Base-by-base conservation (phyloP, 2,329 filamentous ascomycete genomes). In the Sporothrix phasma region DNA sequence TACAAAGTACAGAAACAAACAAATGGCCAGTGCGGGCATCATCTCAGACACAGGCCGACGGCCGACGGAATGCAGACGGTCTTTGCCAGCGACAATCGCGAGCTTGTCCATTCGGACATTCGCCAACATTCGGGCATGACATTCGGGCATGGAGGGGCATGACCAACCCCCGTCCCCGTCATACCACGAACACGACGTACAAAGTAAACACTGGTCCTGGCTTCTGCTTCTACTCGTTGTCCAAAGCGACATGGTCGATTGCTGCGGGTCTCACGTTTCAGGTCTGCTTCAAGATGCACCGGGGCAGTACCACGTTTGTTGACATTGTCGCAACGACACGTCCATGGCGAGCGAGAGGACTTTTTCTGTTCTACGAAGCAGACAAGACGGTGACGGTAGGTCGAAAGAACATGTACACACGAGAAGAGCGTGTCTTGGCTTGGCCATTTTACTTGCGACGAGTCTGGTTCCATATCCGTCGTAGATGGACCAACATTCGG, bases 251-350 rank as follows among this genome's bases (percentile, higher is more conserved):
- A 47, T 26, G 22, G 29, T 31, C 59, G 19, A 29, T 19, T 29
- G 43, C 31, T 19, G 43, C 22, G 51, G 43, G 56, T 34, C 29
- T 47, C 26, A 60, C 65, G 75, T 78, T 78, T 77, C 76, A 77
- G 73, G 69, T 72, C 69, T 77, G 76, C 75, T 74, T 77, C 75
- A 78, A 68, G 69, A 69, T 64, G 62, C 67, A 67, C 69, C 53
- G 65, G 67, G 67, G 53, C n/a, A n/a, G 51, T 19, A 39, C 19
- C 24, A 15, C 8, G n/a, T 47, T 29, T 37, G 56, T 22, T 3
- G n/a, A 26, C n/a, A 10, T 47, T 5, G 58, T 39, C 43, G 41
- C n/a, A 34, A 39, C 17, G 39, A 58, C 61, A 39, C 56, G 26
- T 29, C 56, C 26, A 29, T 17, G 26, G 41, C 19, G n/a, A 3